Percentiles rank a stretch among this genome's conserved stretches.
Conservation (phyloP, 1,284 basidiomycete genomes). For the Puccinia novopanici region DNA sequence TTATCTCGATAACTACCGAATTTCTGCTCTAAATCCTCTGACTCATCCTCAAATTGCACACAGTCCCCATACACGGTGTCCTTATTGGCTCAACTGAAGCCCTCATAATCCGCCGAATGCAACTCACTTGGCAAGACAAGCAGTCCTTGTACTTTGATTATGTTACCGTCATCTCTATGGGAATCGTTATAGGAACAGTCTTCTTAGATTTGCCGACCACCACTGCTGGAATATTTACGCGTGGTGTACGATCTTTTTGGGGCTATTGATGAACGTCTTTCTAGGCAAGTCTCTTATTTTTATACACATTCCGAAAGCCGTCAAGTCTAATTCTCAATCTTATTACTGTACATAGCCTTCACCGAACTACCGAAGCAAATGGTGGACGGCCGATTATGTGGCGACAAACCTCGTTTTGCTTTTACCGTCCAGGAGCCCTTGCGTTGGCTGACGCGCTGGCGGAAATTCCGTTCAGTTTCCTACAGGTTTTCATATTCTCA, state of each 20-base stretch:
- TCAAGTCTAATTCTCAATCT: background rate
- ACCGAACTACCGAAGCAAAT: constrained; percentile 57
- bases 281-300: background rate
- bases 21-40: constrained; percentile 54
- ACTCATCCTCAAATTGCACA: constrained; percentile 49
- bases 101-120: constrained; percentile 55
- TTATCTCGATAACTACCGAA: background rate
- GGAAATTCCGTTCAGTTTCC: constrained; percentile 63
- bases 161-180: constrained; percentile 63
- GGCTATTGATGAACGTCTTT: constrained; percentile 56
- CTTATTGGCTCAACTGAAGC: constrained; percentile 70
- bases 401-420: constrained; percentile 71
- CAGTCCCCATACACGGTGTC: constrained; percentile 85
- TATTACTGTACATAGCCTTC: constrained; percentile 68
- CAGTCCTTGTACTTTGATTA: constrained; percentile 53
- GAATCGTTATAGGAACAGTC: constrained; percentile 71
- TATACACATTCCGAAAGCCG: background rate
- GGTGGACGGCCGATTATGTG: constrained; percentile 68
- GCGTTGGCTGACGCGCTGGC: constrained; percentile 66
- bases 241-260: constrained; percentile 76
- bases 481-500: constrained; percentile 27
- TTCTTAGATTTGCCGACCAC: constrained; percentile 69
- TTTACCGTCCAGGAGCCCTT: constrained; percentile 76
- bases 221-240: constrained; percentile 79
- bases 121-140: constrained; percentile 55